Conservation (phyloP, 805 yeast species). For the Wickerhamiella hasegawae region DNA sequence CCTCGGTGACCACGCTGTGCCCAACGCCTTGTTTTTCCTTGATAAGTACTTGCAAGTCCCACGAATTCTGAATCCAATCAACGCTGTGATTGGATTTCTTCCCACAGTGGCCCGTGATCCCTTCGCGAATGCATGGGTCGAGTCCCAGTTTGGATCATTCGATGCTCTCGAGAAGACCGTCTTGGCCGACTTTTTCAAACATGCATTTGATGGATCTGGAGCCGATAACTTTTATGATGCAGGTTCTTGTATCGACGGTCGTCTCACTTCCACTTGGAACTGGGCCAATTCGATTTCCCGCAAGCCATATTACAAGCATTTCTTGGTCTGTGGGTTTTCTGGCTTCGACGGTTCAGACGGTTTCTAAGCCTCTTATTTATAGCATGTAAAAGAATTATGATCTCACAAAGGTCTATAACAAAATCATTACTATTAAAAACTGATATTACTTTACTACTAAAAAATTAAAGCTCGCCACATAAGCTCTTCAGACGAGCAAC, state of each 20-base stretch:
- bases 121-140: slow-evolving; percentile 27
- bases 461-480: slow-evolving; percentile 4
- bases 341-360: slow-evolving; percentile 67
- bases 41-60: slow-evolving; percentile 75
- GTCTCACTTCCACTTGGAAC: slow-evolving; percentile 70
- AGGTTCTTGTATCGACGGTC: slow-evolving; percentile 73
- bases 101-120: slow-evolving; percentile 32
- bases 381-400: no score
- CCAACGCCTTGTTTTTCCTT: slow-evolving; percentile 62
- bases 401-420: no score
- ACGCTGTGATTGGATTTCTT: slow-evolving; percentile 37
- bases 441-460: not conserved
- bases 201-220: slow-evolving; percentile 65
- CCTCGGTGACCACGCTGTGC: slow-evolving; percentile 71
- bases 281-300: slow-evolving; percentile 59
- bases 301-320: slow-evolving; percentile 47
- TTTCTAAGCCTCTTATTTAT: slow-evolving; percentile 18
- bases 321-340: slow-evolving; percentile 51
- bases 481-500: slow-evolving; percentile 22
- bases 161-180: slow-evolving; percentile 34
- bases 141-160: slow-evolving; percentile 39
- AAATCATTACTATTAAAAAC: not conserved
- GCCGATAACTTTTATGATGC: slow-evolving; percentile 74
- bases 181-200: slow-evolving; percentile 36
- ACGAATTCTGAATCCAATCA: slow-evolving; percentile 57